Evolutionary conservation across 345 rosid genomes (phyloP), one percentile per base, ranked within the genome.

Genomic region (Eucalyptus marginata): DNA sequence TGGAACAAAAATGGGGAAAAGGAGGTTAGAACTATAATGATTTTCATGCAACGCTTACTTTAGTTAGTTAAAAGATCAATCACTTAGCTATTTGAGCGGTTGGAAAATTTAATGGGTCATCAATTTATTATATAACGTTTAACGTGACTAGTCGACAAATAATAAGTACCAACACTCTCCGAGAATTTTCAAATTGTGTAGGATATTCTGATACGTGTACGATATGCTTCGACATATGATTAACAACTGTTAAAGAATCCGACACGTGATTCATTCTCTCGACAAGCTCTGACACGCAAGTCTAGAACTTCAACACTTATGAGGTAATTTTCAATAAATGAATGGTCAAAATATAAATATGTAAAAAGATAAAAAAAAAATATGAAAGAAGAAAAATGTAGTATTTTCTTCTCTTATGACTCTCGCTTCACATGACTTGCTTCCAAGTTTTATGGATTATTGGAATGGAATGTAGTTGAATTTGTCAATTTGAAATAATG

Each of bases 131-230:
- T 3, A 36, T 20, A 36, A 20, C 2, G 5, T 20, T 2, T 6
- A 0, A 36, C 0, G 8, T 36, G 47, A 20, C 5, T 3, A 11
- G 8, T 10, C 2, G 3, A 5, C 13, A 10, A 18, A 52, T 52
- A 52, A 18, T 52, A 52, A 52, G 5, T 20, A 3, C 2, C 2
- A 8, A 52, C 0, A 52, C 25, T 0, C 1, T 20, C 0, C 0
- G 5, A 2, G 25, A 52, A 1, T 0, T 0, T 52, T 18, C 10
- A 52, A 7, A 2, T 20, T 52, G 58, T 7, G 58, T 52, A 0
- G 0, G 0, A 52, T 52, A 52, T 52, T 52, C 0, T 18, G 0
- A 18, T 0, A 52, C 0, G 25, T 8, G 5, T 52, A 2, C 5
- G 1, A 52, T 1, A 20, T 52, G 0, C 5, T 20, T 0, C 0